Conservation (phyloP, 164 flowering plant species). For the Kalanchoe fedtschenkoi region DNA sequence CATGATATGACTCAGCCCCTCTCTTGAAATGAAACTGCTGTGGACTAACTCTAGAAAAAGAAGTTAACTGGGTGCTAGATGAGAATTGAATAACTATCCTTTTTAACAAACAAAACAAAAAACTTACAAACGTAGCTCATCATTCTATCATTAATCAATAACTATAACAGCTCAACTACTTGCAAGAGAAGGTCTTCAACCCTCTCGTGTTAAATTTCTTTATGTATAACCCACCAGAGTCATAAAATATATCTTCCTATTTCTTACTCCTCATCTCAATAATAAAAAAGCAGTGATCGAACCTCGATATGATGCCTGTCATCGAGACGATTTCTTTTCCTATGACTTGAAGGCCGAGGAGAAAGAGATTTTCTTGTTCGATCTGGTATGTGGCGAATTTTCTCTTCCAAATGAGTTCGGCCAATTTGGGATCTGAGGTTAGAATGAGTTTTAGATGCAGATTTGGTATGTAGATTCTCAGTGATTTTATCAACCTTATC, state of each 20-base stretch:
- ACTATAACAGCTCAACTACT: neutral
- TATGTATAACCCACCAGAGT: neutral
- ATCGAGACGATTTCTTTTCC: conserved; percentile 43
- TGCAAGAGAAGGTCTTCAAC: neutral
- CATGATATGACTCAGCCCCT: neutral
- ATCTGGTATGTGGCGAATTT: conserved; percentile 17
- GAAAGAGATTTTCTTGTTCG: conserved; percentile 32
- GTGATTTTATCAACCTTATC: conserved; percentile 47
- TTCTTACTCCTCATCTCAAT: neutral
- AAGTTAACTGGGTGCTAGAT: too few relatives aligned
- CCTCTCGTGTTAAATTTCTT: neutral
- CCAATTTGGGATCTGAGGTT: conserved; percentile 40
- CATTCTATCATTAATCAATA: neutral
- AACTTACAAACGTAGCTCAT: neutral
- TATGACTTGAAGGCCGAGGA: conserved; percentile 26
- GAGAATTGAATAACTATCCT: too few relatives aligned
- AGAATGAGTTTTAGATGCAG: conserved; percentile 49
- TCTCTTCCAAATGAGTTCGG: conserved; percentile 21
- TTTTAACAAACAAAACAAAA: too few relatives aligned
- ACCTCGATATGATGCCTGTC: conserved; percentile 40
- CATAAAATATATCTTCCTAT: neutral
- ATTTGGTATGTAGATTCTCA: conserved; percentile 47
- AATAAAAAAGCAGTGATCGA: conserved; percentile 5
- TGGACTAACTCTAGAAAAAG: too few relatives aligned
- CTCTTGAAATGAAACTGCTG: neutral